Base-by-base conservation (phyloP, 2,329 filamentous ascomycete genomes). In the Myriosclerotinia scirpicola region DNA sequence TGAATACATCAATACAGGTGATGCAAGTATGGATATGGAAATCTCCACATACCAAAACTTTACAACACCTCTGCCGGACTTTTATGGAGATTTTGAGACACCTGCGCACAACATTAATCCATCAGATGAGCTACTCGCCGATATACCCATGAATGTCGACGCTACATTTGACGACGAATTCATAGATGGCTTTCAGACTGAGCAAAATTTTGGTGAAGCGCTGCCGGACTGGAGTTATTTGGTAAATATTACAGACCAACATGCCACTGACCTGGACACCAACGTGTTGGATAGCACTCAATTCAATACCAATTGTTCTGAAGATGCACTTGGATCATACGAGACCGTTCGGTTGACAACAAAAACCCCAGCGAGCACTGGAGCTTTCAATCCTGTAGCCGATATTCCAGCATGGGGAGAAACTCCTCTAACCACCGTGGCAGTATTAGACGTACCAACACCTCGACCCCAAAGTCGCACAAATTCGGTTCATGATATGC, bases 361-460 rank as follows among this genome's bases (percentile, higher is more conserved):
- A 22, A 40, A 17, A 1, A n/a, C 34, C 12, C 34, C 22, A 30
- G 17, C n/a, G n/a, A 11, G 6, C 26, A n/a, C 34, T 3, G 9
- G 5, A n/a, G 26, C 14, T 4, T 42, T 26, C 3, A 38, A 65
- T 15, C 34, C n/a, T 40, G 36, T 65, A 30, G 36, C 53, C 5
- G 54, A 65, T 38, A 65, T 65, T n/a, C 20, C 53, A 38, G 42
- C 42, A 40, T 59, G 63, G 63, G 38, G 30, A 59, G 42, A 52
- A 3, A 7, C 40, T 15, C 12, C 34, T 20, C 1, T 26, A 17
- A 30, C 20, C 12, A 11, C 46, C 14, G n/a, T n/a, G 9, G 26
- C 22, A 20, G 34, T 52, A 20, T 38, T 64, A 4, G 50, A 56
- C 15, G 3, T 46, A 36, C 53, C 54, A 53, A 38, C 17, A 22